Evolutionary conservation across 768 basidiomycete genomes (phyloP), one percentile per base, ranked within the genome.

Genomic region (Kwoniella heveanensis): DNA sequence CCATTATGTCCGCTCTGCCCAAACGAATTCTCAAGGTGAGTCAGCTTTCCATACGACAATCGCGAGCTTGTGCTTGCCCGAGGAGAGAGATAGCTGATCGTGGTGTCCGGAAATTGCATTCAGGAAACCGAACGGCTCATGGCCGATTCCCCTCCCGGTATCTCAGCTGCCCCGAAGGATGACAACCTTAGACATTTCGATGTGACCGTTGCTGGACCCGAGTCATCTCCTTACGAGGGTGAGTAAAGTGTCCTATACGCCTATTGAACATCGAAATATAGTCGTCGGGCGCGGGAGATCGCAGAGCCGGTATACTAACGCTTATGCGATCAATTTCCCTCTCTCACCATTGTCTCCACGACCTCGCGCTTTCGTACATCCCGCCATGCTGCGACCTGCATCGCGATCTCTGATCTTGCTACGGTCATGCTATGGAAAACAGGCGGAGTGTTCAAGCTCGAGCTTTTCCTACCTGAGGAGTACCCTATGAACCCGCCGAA

Each of bases 401-500:
- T 25, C 17, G 13, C 12, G n/a, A n/a, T n/a, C n/a, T n/a, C n/a
- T n/a, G n/a, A n/a, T n/a, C n/a, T n/a, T n/a, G n/a, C n/a, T n/a
- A n/a, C n/a, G 39, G 10, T n/a, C 39, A 17, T 64, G 36, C 39
- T 57, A 19, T 46, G 10, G n/a, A 51, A 12, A 10, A n/a, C 63
- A 96, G 94, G 88, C 72, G 96, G 95, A 22, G 83, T 90, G 21
- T 98, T 98, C 83, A 90, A 88, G 73, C 85, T 98, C n/a, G 96
- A 99, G 81, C 84, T 99, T 48, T 99, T 98, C 83, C 84, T 99
- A 26, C 96, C 96, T 3, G 96, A 98, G 81, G 96, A 98, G 80
- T 99, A 99, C 82, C 96, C 96, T 0, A 99, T 99, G 96, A 90
- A 90, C 54, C 95, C 96, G 0, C 96, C 96, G 24, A 99, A 99